Evolutionary conservation across 495 filamentous ascomycete genomes (phyloP), one percentile per base, ranked within the genome.

Genomic region (Aspergillus kassunensis): DNA sequence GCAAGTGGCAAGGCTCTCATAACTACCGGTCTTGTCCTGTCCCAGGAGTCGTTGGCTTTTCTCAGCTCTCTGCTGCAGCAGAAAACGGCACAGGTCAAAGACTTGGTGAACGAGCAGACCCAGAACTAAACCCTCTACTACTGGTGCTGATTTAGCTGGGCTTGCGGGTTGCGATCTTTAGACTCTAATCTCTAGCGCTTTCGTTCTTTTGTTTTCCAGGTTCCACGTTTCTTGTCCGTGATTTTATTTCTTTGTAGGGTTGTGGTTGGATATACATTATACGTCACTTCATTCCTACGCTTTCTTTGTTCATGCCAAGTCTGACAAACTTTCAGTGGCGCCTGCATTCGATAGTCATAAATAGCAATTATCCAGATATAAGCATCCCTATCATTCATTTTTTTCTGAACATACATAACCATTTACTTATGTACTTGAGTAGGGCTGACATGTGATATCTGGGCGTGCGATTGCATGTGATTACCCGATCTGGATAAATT

Each of bases 1-100:
- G 81, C 84, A 11, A 80, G 76, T 33, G 80, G 82, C 56, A 91
- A 89, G 77, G 90, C 91, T 2, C 65, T 85, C 12, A 69, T 96
- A 56, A 84, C 82, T 39, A 89, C 89, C 13, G 77, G 85, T 11
- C 67, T 96, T 47, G 75, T 89, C 29, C 72, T 97, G 47, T 82
- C 81, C 21, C 75, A 75, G 45, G 88, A 92, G 66, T 78, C 80
- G 18, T 68, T 89, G 53, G 68, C 67, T 21, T 84, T 75, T 73
- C 35, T 88, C 31, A 75, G 71, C 62, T 69, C 69, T 25, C 77
- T 77, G 53, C 56, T 90, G 21, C 71, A 75, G 52, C 67, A 66
- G 34, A 80, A 82, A 69, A 87, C 87, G 67, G 74, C 78, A 20
- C 74, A 88, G 60, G 75, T 71, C 29, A 82, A 84, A 69, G 74